Base-by-base conservation (phyloP, 352 stramenopile genomes). In the Blastocystis sp. region DNA sequence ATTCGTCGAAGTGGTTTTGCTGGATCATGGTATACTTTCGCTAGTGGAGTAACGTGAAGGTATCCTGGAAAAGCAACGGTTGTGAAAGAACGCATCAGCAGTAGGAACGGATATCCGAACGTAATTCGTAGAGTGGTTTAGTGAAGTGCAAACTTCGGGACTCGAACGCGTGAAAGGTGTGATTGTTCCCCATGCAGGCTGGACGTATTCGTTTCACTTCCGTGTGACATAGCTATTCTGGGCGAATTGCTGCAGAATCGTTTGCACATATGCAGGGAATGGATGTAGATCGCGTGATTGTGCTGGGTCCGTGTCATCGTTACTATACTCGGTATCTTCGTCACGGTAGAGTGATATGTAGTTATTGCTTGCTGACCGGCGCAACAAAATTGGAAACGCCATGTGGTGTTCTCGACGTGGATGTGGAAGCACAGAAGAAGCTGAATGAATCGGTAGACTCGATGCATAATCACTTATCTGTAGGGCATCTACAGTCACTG, bases 291-390 rank as follows among this genome's bases (percentile, higher is more conserved):
- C 72, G 72, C 18, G 72, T 84, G n/a, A 46, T 84, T 54, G 72
- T 84, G 7, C 24, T 84, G 57, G 72, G 72, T 2, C 72, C 72
- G 27, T 84, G 72, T 51, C 72, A 84, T 42, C 72, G 72, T 4
- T 84, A 84, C 57, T 84, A 84, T 56, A 69, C 72, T 11, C n/a
- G 21, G 53, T 77, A 42, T 14, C 7, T 11, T 11, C n/a, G 11
- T 32, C 32, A 44, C 3, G 1, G 6, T 67, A n/a, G 24, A 67
- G 32, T 67, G 4, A 42, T 44, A 34, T 44, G 24, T 67, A 67
- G 57, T 7, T 11, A 65, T 36, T 84, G 72, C 53, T 51, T 84
- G 57, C 57, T 84, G 36, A 84, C 72, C 14, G 4, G 69, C 21
- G 72, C 72, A 18, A 84, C 72, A 18, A 18, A 84, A 34, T 18